Evolutionary conservation across 805 yeast species (phyloP).

Genomic region (Nakazawaea holstii): DNA sequence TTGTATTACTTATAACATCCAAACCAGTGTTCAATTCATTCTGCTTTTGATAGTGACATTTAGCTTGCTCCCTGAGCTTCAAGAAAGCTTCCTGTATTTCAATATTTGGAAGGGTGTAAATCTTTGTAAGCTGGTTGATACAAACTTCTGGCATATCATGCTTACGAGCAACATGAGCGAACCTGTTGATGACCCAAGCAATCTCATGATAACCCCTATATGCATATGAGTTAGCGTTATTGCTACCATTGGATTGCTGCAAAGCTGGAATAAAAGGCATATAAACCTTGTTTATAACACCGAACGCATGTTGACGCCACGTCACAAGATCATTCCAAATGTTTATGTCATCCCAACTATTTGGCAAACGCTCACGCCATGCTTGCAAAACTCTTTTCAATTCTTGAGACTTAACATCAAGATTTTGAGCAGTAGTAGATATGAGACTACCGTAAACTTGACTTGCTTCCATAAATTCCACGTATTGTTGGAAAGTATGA

Average conservation of each 20-base stretch:
- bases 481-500: slow-evolving; percentile 95
- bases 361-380: slow-evolving; percentile 97
- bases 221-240: slow-evolving; percentile 84
- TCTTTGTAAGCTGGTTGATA: slow-evolving; percentile 84
- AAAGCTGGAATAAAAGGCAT: slow-evolving; percentile 85
- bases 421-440: slow-evolving; percentile 85
- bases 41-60: slow-evolving; percentile 91
- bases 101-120: slow-evolving; percentile 92
- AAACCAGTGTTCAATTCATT: slow-evolving; percentile 90
- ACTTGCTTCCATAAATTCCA: slow-evolving; percentile 95
- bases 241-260: slow-evolving; percentile 53
- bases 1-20: slow-evolving; percentile 95
- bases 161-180: slow-evolving; percentile 97
- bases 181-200: slow-evolving; percentile 97
- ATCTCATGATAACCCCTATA: slow-evolving; percentile 98
- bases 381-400: slow-evolving; percentile 91
- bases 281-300: slow-evolving; percentile 89
- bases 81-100: slow-evolving; percentile 98
- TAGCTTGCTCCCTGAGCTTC: slow-evolving; percentile 94
- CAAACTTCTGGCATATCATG: slow-evolving; percentile 98
- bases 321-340: slow-evolving; percentile 97
- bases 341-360: slow-evolving; percentile 95
- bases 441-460: slow-evolving; percentile 86
- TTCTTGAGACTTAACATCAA: slow-evolving; percentile 92
- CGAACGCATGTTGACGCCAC: slow-evolving; percentile 98